Base-by-base conservation (phyloP, 345 rosid species). In the Gossypium australe region DNA sequence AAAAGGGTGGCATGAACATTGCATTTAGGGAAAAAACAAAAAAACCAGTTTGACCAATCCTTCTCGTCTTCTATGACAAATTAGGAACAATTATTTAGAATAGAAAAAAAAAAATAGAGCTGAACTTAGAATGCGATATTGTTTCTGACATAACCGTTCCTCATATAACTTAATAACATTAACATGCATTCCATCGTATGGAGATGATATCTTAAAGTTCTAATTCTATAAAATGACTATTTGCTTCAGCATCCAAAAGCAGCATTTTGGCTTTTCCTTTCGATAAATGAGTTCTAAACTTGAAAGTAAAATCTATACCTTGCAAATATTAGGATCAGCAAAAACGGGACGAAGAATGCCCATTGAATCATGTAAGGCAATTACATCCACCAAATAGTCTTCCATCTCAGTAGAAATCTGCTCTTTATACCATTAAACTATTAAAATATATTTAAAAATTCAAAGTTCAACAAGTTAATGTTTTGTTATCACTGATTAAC, bases 371-470 rank as follows among this genome's bases (percentile, higher is more conserved):
- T 91, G 98, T 70, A 94, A 84, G 14, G 88, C 87, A 71, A 91
- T 84, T 2, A 95, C 80, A 81, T 94, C 98, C 67, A 94, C 83
- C 87, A 94, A 82, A 85, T 84, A 94, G 67, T 94, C 97, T 17
- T 86, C 82, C 7, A 80, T 81, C 48, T 62, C 69, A 6, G 93
- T 88, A 63, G 97, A 94, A 78, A 92, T 91, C 98, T 94, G 77
- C 69, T 53, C 71, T 52, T 25, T 25, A 16, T 9, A 73, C 16
- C 24, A 20, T 73, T 34, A 38, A 27, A 61, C n/a, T 1, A 65
- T 34, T 4, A 17, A 65, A 34, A 47, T 6, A 4, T 55, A 0
- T 16, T 14, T 12, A 1, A 18, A 13, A 45, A 74, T 59, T 41
- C 1, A 9, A 53, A 44, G 25, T 17, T 3, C 41, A 34, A 34